Percentiles rank a stretch among this genome's conserved stretches.
These are phyloP conservation scores for Taiozyma sp. DNA, from an alignment of 1,139 yeast species.

Conservation along the genomic window DNA sequence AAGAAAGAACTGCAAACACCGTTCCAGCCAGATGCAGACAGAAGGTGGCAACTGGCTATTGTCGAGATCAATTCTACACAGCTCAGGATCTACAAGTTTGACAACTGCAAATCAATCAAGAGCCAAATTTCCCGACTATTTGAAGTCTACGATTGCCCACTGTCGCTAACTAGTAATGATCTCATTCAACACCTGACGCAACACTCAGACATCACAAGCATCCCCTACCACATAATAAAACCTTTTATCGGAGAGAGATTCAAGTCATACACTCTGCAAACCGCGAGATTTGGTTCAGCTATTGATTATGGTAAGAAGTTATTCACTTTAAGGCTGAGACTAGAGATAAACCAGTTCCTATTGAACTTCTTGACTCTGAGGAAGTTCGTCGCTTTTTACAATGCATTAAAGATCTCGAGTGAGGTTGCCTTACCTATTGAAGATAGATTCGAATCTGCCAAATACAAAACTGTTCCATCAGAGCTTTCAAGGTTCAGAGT, in stretches of 20 bases:
- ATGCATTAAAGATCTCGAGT: constrained; percentile 32
- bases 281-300: constrained; percentile 9
- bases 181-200: too few species aligned
- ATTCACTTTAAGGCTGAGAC: constrained; percentile 32
- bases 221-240: constrained; percentile 1
- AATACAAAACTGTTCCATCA: constrained; percentile 33
- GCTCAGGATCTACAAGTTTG: constrained; percentile 37
- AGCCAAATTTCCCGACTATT: not conserved
- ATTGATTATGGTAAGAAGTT: constrained; percentile 5
- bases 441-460: constrained; percentile 22
- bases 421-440: constrained; percentile 32
- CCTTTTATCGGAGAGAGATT: constrained; percentile 3
- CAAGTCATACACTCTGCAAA: constrained; percentile 10
- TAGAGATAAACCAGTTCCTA: constrained; percentile 38
- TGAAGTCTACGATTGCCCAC: not conserved
- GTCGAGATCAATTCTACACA: constrained; percentile 57
- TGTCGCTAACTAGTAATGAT: not conserved
- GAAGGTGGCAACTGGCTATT: constrained; percentile 48
- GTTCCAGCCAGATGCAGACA: constrained; percentile 30
- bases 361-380: constrained; percentile 41
- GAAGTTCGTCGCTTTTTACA: constrained; percentile 38
- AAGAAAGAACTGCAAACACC: constrained; percentile 33
- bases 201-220: not conserved
- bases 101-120: constrained; percentile 2
- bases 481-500: constrained; percentile 9